Evolutionary conservation across 75 land plant species (phyloP).

Genomic region (Sequoiadendron giganteum): DNA sequence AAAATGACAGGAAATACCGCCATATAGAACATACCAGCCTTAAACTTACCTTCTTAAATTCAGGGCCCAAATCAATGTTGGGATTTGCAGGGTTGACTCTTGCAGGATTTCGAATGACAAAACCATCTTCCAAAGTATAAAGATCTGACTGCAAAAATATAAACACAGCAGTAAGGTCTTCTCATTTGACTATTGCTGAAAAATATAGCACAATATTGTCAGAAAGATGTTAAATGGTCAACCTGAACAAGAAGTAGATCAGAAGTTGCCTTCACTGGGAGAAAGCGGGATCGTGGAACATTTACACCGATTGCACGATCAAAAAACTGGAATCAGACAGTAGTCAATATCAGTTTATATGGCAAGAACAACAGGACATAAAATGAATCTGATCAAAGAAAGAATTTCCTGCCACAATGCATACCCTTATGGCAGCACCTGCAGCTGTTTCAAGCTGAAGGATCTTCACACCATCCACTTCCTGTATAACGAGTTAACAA

Average conservation of each 20-base stretch:
- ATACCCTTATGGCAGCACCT: conserved; percentile 84
- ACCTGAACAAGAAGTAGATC: conserved; percentile 98
- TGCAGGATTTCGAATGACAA: conserved; percentile 74
- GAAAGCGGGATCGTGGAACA: conserved; percentile 92
- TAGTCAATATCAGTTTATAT: background rate
- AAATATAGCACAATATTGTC: background rate
- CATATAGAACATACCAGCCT: background rate
- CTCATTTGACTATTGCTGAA: background rate
- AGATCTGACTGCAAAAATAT: conserved; percentile 76
- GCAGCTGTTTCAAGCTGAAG: conserved; percentile 92
- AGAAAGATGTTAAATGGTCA: background rate
- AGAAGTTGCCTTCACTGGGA: conserved; percentile 97
- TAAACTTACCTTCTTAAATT: conserved; percentile 82
- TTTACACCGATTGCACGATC: conserved; percentile 93
- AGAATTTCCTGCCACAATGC: background rate
- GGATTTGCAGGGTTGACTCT: conserved; percentile 81
- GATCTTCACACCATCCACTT: conserved; percentile 81
- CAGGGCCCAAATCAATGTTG: conserved; percentile 84
- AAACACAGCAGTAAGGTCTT: background rate
- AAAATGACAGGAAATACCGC: background rate
- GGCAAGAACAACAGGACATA: background rate
- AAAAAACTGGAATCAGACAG: conserved; percentile 70
- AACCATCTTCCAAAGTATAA: conserved; percentile 86
- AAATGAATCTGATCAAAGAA: background rate
- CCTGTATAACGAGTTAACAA: conserved; percentile 26